phyloP scores from a whole-genome alignment of 257 asterid genomes.

The Primulina eburnea region DNA sequence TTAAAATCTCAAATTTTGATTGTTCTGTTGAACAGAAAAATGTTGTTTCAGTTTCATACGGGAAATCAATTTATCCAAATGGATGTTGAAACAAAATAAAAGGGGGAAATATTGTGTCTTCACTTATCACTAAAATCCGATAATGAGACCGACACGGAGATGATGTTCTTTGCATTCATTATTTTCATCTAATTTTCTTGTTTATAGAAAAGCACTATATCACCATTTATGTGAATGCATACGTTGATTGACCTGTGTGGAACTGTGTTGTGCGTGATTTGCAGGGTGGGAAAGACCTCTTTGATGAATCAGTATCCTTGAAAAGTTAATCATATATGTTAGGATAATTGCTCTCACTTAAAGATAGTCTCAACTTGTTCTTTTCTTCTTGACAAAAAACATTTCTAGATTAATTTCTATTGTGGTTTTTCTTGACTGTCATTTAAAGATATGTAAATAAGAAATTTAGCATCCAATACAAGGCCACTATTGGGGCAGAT shows the following conservation, averaged over 20 bases:
- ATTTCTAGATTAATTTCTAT: conserved; percentile 9
- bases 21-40: not conserved
- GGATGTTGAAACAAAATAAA: not conserved
- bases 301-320: conserved; percentile 98
- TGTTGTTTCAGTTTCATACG: not conserved
- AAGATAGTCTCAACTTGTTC: not conserved
- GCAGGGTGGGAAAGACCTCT: conserved; percentile 99
- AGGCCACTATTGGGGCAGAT: conserved; percentile 99
- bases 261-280: conserved; percentile 28
- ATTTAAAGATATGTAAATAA: conserved; percentile 84
- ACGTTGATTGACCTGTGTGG: conserved; percentile 7
- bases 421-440: conserved; percentile 42
- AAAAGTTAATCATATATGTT: conserved; percentile 7
- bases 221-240: too few relatives aligned
- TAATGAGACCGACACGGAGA: too few relatives aligned
- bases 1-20: too few relatives aligned
- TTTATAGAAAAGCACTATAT: too few relatives aligned
- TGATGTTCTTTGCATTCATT: not conserved
- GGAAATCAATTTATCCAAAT: not conserved
- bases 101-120: not conserved
- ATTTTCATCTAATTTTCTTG: not conserved
- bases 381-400: conserved; percentile 5
- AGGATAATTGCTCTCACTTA: conserved; percentile 2
- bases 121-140: not conserved
- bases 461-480: conserved; percentile 98